phyloP scores from a whole-genome alignment of 306 rosid species.

The Hylodesmum podocarpum region DNA sequence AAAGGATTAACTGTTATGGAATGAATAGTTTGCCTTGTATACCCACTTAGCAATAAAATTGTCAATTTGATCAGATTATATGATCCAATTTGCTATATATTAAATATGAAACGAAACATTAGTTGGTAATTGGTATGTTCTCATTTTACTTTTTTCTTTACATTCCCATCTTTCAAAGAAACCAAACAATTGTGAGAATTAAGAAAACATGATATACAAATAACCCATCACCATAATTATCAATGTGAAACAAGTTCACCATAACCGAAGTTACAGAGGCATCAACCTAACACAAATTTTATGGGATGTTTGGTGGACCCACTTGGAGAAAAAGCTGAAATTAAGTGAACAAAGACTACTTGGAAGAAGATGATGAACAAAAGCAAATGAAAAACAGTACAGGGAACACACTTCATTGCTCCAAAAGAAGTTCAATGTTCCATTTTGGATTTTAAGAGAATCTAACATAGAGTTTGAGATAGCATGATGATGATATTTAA shows the following conservation, averaged over 20 bases:
- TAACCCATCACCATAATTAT: neutral
- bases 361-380: slow-evolving; percentile 42
- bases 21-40: neutral
- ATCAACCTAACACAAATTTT: slow-evolving; percentile 60
- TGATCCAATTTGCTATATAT: neutral
- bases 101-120: neutral
- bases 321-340: slow-evolving; percentile 45
- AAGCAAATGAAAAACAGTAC: slow-evolving; percentile 23
- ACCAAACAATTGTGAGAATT: neutral
- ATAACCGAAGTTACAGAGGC: neutral
- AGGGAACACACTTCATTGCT: slow-evolving; percentile 48
- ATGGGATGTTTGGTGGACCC: slow-evolving; percentile 33
- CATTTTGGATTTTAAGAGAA: slow-evolving; percentile 39
- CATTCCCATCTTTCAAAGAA: neutral
- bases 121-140: neutral
- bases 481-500: neutral
- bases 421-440: slow-evolving; percentile 27
- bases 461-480: neutral
- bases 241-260: neutral
- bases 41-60: neutral
- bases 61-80: neutral
- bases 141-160: neutral
- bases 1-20: neutral
- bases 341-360: slow-evolving; percentile 38
- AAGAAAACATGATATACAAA: neutral